Conservation (phyloP, 371 early-diverging fungal species). For the Mucor ambiguus region DNA sequence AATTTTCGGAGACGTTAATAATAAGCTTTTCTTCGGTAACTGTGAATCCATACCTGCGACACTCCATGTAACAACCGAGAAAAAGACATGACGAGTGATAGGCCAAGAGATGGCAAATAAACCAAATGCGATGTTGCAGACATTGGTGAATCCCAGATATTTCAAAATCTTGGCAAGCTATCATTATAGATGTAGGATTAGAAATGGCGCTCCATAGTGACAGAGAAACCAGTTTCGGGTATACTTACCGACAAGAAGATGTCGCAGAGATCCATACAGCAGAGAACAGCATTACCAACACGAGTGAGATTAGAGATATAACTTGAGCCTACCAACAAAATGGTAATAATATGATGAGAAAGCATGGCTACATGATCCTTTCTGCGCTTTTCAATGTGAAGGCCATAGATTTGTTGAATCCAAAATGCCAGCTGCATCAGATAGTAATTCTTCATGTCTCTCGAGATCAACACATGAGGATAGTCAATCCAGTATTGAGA, state of each 20-base stretch:
- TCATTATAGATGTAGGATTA: neutral
- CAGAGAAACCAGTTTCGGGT: neutral
- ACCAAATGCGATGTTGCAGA: constrained; percentile 69
- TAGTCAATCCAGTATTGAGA: constrained; percentile 63
- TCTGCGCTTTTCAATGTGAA: constrained; percentile 71
- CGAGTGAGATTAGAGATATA: constrained; percentile 69
- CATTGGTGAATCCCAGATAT: constrained; percentile 57
- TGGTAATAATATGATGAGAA: constrained; percentile 75
- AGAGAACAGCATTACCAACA: constrained; percentile 73
- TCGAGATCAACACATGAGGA: constrained; percentile 54
- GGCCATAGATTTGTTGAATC: constrained; percentile 68
- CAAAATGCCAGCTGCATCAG: constrained; percentile 75
- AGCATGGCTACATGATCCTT: constrained; percentile 75
- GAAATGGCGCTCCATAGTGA: neutral
- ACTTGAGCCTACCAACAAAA: constrained; percentile 52
- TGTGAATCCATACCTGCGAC: constrained; percentile 28
- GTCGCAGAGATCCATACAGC: constrained; percentile 80
- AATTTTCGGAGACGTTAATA: neutral
- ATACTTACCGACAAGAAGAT: constrained; percentile 63
- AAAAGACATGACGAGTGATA: constrained; percentile 67
- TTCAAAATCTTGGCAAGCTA: constrained; percentile 70
- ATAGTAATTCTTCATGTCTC: constrained; percentile 70
- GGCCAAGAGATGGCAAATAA: constrained; percentile 81
- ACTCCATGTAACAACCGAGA: constrained; percentile 49
- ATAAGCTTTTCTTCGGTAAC: neutral